Base-by-base conservation (phyloP, 441 rosid genomes). In the Viola pubescens region DNA sequence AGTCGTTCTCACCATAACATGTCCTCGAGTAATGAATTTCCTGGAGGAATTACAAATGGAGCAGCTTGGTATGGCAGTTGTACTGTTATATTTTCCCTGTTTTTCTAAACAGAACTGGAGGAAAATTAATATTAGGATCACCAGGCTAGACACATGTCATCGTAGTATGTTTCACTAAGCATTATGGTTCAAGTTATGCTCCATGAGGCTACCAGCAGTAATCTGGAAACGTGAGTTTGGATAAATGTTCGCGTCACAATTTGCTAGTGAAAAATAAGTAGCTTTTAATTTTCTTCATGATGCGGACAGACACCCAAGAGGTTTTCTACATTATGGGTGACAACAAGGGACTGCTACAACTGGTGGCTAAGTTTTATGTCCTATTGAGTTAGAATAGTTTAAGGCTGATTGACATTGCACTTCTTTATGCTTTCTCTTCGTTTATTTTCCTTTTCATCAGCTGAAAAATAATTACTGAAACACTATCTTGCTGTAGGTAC, bases 11-110 rank as follows among this genome's bases (percentile, higher is more conserved):
- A 89, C 77, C 72, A 65, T 74, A 94, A 94, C 73, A 94, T 89
- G 98, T 94, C 95, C 60, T 67, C 79, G 74, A 89, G 97, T 79
- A 80, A 71, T 61, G 98, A 92, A 76, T 92, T 89, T 73, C 74
- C 70, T 59, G 95, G 80, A 65, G 98, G 98, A 60, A 88, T 92
- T 69, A 92, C 94, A 4, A 89, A 92, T 72, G 98, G 98, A 75
- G 98, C 98, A 47, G 60, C 68, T 56, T 92, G 98, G 98, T 91
- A 82, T 70, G 71, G 49, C 6, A 6, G 11, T 9, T 46, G 3
- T 19, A 6, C 49, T 49, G 43, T 34, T 12, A 59, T 7, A n/a
- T 61, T 1, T 39, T 42, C 57, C 4, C 54, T 39, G 4, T 54
- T 34, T 14, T 13, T 9, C 7, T 11, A 9, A 26, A 48, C 9